phyloP scores from a whole-genome alignment of 805 yeast genomes.

The Tetrapisispora fleetii region DNA sequence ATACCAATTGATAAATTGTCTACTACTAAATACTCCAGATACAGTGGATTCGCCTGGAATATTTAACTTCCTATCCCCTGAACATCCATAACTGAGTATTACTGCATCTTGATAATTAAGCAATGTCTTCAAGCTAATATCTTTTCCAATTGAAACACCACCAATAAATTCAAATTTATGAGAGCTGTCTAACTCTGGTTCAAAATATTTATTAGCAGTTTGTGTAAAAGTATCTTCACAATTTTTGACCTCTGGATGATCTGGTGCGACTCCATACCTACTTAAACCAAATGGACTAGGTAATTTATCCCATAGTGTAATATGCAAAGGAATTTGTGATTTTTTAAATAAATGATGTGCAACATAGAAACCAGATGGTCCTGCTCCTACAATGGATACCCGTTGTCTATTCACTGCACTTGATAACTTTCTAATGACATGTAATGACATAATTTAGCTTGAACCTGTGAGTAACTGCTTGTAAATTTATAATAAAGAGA shows the following conservation, averaged over 20 bases:
- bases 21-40: conserved; percentile 67
- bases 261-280: conserved; percentile 97
- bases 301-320: conserved; percentile 72
- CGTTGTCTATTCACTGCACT: conserved; percentile 6
- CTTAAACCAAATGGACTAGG: conserved; percentile 91
- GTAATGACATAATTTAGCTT: not conserved
- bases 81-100: conserved; percentile 76
- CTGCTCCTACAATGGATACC: conserved; percentile 83
- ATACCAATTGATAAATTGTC: conserved; percentile 92
- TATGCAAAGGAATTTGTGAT: conserved; percentile 32
- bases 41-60: conserved; percentile 49
- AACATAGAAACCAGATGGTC: conserved; percentile 94
- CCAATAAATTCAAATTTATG: conserved; percentile 53
- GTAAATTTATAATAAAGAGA: too few relatives aligned
- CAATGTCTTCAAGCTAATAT: conserved; percentile 42
- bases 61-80: conserved; percentile 41
- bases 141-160: conserved; percentile 58
- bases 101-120: conserved; percentile 56
- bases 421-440: not conserved
- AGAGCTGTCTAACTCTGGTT: conserved; percentile 12
- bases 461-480: not conserved
- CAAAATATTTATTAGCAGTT: conserved; percentile 23
- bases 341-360: conserved; percentile 59
- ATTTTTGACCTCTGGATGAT: conserved; percentile 91
- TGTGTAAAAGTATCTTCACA: conserved; percentile 63